Evolutionary conservation across 208 protist species (phyloP).

Genomic region (Borovskyia barvae): DNA sequence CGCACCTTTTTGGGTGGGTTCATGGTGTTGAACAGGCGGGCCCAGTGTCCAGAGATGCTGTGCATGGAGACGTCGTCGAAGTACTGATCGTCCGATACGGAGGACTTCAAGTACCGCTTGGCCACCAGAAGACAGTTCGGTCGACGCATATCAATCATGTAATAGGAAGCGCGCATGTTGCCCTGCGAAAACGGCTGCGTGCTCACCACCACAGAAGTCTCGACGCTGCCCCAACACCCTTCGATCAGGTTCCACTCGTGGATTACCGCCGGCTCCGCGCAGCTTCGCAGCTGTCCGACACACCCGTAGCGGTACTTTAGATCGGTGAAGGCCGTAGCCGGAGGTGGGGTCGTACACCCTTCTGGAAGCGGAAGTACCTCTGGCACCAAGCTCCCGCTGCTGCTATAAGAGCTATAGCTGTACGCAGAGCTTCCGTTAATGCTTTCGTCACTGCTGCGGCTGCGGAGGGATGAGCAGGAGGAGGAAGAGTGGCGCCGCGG

Average conservation of each 20-base stretch:
- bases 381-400: slow-evolving; percentile 16
- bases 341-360: slow-evolving; percentile 43
- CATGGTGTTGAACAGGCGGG: slow-evolving; percentile 60
- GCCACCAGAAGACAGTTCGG: slow-evolving; percentile 65
- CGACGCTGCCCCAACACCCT: slow-evolving; percentile 54
- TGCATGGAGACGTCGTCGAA: slow-evolving; percentile 88
- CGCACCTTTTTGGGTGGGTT: slow-evolving; percentile 65
- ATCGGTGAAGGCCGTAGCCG: slow-evolving; percentile 45
- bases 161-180: slow-evolving; percentile 85
- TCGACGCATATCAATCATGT: slow-evolving; percentile 74
- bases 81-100: slow-evolving; percentile 63
- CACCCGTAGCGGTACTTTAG: slow-evolving; percentile 45
- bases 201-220: slow-evolving; percentile 65
- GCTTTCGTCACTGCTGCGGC: slow-evolving; percentile 24
- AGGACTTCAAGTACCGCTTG: slow-evolving; percentile 71
- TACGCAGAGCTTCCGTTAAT: slow-evolving; percentile 25
- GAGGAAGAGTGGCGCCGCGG: slow-evolving; percentile 3
- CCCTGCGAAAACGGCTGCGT: slow-evolving; percentile 66
- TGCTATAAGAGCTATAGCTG: slow-evolving; percentile 25
- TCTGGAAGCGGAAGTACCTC: slow-evolving; percentile 46
- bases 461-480: slow-evolving; percentile 28
- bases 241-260: slow-evolving; percentile 70
- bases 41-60: slow-evolving; percentile 78
- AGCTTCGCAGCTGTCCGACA: slow-evolving; percentile 27
- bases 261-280: slow-evolving; percentile 59